Conservation (phyloP, 2,329 filamentous ascomycete genomes). For the Xylariales sp. region DNA sequence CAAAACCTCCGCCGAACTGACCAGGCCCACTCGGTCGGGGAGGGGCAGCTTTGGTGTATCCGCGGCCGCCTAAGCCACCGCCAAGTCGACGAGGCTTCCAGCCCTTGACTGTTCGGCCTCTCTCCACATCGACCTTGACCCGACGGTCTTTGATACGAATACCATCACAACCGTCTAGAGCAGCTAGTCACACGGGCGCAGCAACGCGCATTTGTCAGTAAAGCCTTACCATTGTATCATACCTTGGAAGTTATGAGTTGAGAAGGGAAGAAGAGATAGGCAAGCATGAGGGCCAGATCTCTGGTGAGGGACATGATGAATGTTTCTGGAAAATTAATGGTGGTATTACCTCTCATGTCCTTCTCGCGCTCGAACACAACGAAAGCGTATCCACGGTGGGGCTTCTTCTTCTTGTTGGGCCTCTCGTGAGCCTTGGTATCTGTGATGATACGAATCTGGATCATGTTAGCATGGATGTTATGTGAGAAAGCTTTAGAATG, state of each 20-base stretch:
- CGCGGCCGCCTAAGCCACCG: constrained; percentile 85
- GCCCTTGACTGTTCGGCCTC: constrained; percentile 86
- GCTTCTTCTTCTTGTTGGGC: constrained; percentile 73
- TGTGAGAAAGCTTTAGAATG: constrained; percentile 2
- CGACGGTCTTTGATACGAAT: constrained; percentile 88
- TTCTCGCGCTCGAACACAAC: constrained; percentile 95
- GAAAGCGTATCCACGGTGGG: constrained; percentile 89
- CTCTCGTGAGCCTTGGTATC: constrained; percentile 66
- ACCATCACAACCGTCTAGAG: constrained; percentile 79
- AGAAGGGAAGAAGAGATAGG: constrained; percentile 37
- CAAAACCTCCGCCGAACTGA: constrained; percentile 51
- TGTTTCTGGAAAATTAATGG: constrained; percentile 35
- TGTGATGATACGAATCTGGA: constrained; percentile 79
- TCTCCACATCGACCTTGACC: constrained; percentile 92
- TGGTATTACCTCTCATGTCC: constrained; percentile 94
- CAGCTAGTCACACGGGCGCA: constrained; percentile 67
- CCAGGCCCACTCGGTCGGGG: constrained; percentile 65
- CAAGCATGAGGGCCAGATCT: constrained; percentile 56
- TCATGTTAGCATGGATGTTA: constrained; percentile 10
- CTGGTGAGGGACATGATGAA: constrained; percentile 36
- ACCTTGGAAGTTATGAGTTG: constrained; percentile 27
- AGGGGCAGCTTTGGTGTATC: constrained; percentile 80
- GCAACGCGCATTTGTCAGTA: constrained; percentile 63
- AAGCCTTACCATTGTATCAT: constrained; percentile 53
- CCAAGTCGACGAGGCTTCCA: constrained; percentile 92